phyloP scores from a whole-genome alignment of 345 rosid species.

The Linum trigynum region DNA sequence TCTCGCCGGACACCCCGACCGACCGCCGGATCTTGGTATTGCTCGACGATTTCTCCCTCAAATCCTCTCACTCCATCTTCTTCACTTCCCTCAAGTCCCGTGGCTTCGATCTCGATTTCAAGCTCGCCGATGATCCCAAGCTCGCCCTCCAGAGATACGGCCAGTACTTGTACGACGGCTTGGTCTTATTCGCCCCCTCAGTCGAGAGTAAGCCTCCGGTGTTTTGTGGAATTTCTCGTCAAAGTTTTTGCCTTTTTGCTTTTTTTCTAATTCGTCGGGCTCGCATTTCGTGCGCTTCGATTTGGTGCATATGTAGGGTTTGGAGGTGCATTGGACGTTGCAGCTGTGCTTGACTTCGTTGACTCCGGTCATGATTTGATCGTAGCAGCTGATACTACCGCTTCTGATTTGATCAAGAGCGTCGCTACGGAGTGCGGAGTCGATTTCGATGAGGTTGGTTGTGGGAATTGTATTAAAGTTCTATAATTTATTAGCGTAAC shows the following conservation, averaged over 20 bases:
- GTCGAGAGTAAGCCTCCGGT: constrained; percentile 36
- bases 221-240: background rate
- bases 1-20: constrained; percentile 44
- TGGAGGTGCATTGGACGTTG: constrained; percentile 55
- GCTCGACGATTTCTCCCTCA: constrained; percentile 52
- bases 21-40: constrained; percentile 50
- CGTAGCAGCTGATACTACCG: constrained; percentile 48
- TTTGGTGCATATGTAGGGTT: constrained; percentile 21
- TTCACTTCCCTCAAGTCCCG: constrained; percentile 49
- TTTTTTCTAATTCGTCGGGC: background rate
- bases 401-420: constrained; percentile 47
- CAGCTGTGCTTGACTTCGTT: constrained; percentile 49
- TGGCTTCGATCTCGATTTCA: constrained; percentile 53
- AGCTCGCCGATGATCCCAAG: constrained; percentile 48
- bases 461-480: constrained; percentile 7
- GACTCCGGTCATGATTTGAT: constrained; percentile 70
- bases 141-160: constrained; percentile 60
- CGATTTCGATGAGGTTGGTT: constrained; percentile 56
- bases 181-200: constrained; percentile 53
- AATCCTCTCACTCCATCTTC: constrained; percentile 59
- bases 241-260: background rate
- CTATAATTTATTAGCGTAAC: background rate
- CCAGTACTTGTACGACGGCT: constrained; percentile 48
- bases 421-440: constrained; percentile 61
- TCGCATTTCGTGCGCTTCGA: background rate